Conservation (phyloP, 345 rosid species). For the Populus tremula region DNA sequence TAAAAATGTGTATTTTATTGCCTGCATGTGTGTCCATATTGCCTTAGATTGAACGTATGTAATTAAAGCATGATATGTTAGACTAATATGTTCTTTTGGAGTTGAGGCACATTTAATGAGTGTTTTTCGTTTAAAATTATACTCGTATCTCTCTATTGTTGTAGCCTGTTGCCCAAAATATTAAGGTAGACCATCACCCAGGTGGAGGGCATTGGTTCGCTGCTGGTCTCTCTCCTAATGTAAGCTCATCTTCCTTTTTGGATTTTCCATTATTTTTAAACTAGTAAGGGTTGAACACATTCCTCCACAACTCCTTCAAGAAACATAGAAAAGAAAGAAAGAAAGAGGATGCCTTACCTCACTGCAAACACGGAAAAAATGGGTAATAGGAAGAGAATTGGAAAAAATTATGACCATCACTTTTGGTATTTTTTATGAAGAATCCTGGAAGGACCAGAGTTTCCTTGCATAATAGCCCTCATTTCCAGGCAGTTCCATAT, state of each 20-base stretch:
- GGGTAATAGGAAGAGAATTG: background rate
- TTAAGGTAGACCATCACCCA: conserved; percentile 96
- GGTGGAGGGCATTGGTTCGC: conserved; percentile 99
- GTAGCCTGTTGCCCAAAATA: conserved; percentile 82
- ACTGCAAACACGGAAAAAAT: background rate
- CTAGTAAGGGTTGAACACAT: background rate
- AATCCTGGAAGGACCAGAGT: conserved; percentile 66
- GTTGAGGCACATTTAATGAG: background rate
- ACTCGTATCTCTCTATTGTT: conserved; percentile 14
- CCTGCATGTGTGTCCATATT: background rate
- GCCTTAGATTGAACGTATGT: background rate
- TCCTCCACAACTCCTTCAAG: background rate
- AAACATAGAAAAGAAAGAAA: background rate
- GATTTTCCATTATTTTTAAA: conserved; percentile 15
- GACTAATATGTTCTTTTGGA: background rate
- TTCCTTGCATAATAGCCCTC: conserved; percentile 77
- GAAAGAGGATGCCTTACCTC: background rate
- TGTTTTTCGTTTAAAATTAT: background rate
- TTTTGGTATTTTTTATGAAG: conserved; percentile 34
- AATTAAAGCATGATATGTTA: background rate
- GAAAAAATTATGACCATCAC: background rate
- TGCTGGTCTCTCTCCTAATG: conserved; percentile 98
- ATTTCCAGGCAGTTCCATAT: conserved; percentile 64
- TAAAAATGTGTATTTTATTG: background rate
- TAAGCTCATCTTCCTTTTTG: conserved; percentile 39